Conservation (phyloP, 2,329 filamentous ascomycete species). For the Delphinella strobiligena region DNA sequence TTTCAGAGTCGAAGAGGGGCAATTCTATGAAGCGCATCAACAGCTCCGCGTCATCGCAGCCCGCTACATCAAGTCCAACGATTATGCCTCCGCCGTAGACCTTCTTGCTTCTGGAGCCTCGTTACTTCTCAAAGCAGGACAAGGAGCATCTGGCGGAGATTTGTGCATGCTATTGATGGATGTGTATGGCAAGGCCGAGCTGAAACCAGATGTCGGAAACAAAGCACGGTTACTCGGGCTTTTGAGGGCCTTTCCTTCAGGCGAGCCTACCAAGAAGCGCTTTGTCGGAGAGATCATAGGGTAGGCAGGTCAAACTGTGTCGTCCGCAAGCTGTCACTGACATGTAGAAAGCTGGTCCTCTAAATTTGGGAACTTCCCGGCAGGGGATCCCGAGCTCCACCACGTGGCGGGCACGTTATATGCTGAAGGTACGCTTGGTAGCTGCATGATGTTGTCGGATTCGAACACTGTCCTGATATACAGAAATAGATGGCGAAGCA, state of each 20-base stretch:
- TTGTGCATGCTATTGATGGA: constrained; percentile 78
- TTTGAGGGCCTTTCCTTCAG: constrained; percentile 64
- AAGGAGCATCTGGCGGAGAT: constrained; percentile 86
- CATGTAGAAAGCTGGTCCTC: constrained; percentile 58
- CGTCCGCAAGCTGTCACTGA: constrained; percentile 3
- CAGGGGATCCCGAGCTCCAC: constrained; percentile 88
- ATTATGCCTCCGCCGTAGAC: constrained; percentile 76
- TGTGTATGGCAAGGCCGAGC: constrained; percentile 77
- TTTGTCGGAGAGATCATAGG: constrained; percentile 77
- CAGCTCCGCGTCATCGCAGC: constrained; percentile 92
- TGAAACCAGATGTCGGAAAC: constrained; percentile 60
- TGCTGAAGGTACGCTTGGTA: constrained; percentile 51
- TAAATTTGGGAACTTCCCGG: constrained; percentile 74
- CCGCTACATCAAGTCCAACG: constrained; percentile 78
- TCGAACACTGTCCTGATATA: background rate
- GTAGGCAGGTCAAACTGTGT: constrained; percentile 32
- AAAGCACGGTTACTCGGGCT: constrained; percentile 67
- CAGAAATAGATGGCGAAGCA: constrained; percentile 56
- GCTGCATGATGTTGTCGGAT: background rate
- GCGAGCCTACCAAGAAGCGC: constrained; percentile 86
- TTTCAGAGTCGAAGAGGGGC: constrained; percentile 72
- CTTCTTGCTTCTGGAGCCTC: constrained; percentile 76
- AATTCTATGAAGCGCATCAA: constrained; percentile 97
- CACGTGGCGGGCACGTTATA: constrained; percentile 81
- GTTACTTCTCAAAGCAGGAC: constrained; percentile 79